Percentiles rank a stretch among this genome's conserved stretches.
These are phyloP conservation scores for Isatis lusitanica DNA, from an alignment of 441 rosid genomes.

Conservation along the genomic window DNA sequence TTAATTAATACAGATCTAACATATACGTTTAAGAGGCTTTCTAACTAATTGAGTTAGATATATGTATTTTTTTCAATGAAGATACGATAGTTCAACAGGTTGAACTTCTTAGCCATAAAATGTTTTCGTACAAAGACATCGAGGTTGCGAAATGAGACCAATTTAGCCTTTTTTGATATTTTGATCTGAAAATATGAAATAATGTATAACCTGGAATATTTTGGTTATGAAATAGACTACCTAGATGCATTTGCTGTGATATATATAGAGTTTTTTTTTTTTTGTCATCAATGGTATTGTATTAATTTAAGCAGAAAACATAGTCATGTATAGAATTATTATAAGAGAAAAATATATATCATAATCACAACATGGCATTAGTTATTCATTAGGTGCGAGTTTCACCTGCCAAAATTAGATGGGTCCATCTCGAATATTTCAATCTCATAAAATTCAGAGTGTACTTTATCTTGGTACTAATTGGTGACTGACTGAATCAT, in stretches of 20 bases:
- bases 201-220: not conserved
- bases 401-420: constrained; percentile 25
- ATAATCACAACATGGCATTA: constrained; percentile 22
- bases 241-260: not conserved
- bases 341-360: not conserved
- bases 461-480: not conserved
- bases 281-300: no score
- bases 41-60: not conserved
- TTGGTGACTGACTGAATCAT: not conserved
- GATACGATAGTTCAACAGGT: no score
- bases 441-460: not conserved
- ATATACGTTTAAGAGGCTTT: not conserved
- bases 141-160: not conserved
- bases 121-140: not conserved
- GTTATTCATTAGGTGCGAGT: constrained; percentile 28
- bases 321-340: no score
- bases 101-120: no score
- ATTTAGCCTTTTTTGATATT: not conserved
- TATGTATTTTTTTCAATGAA: not conserved
- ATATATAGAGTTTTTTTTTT: no score
- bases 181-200: not conserved
- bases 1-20: not conserved
- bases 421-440: constrained; percentile 12
- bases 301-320: no score
- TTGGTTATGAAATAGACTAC: not conserved